Evolutionary conservation across 2,329 filamentous ascomycete species (phyloP).

Genomic region (Alternaria sp.): DNA sequence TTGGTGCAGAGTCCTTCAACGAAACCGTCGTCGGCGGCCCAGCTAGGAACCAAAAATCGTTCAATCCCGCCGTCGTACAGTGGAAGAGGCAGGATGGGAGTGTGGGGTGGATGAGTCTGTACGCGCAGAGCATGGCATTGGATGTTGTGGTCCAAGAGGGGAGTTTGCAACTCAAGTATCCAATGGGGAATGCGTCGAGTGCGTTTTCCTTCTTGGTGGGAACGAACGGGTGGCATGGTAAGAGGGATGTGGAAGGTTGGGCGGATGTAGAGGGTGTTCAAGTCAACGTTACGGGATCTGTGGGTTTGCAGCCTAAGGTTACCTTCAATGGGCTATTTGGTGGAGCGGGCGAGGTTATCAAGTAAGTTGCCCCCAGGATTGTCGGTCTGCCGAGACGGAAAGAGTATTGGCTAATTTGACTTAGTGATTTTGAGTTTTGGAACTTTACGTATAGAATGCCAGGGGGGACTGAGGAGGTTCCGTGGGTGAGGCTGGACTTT

Average conservation of each 20-base stretch:
- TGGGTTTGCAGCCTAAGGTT: slow-evolving; percentile 53
- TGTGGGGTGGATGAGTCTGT: slow-evolving; percentile 44
- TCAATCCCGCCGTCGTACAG: slow-evolving; percentile 68
- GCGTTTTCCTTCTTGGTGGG: slow-evolving; percentile 62
- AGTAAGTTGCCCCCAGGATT: slow-evolving; percentile 39
- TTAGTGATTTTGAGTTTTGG: slow-evolving; percentile 53
- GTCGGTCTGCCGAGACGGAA: background rate
- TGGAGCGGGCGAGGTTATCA: slow-evolving; percentile 49
- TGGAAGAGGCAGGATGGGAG: slow-evolving; percentile 56
- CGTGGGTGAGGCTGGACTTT: slow-evolving; percentile 38
- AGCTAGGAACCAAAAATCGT: slow-evolving; percentile 60
- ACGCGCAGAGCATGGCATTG: slow-evolving; percentile 39
- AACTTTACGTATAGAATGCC: slow-evolving; percentile 56
- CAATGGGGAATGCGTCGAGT: slow-evolving; percentile 59
- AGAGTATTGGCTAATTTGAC: slow-evolving; percentile 6
- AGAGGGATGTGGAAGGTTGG: slow-evolving; percentile 58
- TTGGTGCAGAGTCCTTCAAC: slow-evolving; percentile 67
- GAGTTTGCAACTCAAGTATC: slow-evolving; percentile 63
- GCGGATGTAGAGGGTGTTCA: slow-evolving; percentile 60
- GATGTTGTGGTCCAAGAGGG: slow-evolving; percentile 31
- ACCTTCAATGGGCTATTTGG: slow-evolving; percentile 57
- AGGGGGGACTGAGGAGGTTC: slow-evolving; percentile 32
- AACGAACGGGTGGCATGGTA: slow-evolving; percentile 55
- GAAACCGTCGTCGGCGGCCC: slow-evolving; percentile 66
- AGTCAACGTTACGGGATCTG: slow-evolving; percentile 58